Evolutionary conservation across 2,329 filamentous ascomycete genomes (phyloP), one percentile per base, ranked within the genome.

Genomic region (Septoria linicola): DNA sequence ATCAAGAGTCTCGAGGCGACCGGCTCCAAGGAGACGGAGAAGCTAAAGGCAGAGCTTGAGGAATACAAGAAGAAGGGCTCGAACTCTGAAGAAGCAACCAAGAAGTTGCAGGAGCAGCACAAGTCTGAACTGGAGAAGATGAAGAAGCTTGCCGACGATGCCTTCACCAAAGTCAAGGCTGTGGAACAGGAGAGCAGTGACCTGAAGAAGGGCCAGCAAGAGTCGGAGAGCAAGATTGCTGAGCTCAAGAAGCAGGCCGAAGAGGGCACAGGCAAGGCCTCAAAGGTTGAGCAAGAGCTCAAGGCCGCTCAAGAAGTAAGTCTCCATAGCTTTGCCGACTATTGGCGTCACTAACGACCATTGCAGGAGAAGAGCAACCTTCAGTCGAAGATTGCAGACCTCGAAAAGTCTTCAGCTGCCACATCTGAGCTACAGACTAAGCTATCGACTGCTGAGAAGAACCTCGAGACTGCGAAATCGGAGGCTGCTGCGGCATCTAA

Each of bases 101-200:
- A 55, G 51, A 59, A 59, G 47, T 46, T 59, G 32, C 53, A 59
- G 25, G 44, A 37, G 13, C 51, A 52, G 25, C 54, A 59, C 39
- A 49, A 53, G 23, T 31, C 51, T 23, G 54, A 57, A 43, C 39
- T 59, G 16, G 49, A 49, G 41, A 50, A 55, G 35, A 30, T 55
- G 23, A 55, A 57, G 49, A 46, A 51, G 31, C 41, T 55, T 25
- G 54, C 59, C 3, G 41, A 41, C 4, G 57, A 57, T 35, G 54
- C 57, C 17, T 48, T 43, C 4, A 44, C 39, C 40, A 59, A 59
- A 36, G 42, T 57, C 45, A 55, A 48, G 43, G 44, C 36, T 16
- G 55, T 54, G 11, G 54, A 57, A 43, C 25, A 53, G 25, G 56
- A 56, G 25, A 53, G 50, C 25, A 51, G 47, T 13, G 47, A 46